Base-by-base conservation (phyloP, 2,329 filamentous ascomycete species). In the Blumeria graminis region DNA sequence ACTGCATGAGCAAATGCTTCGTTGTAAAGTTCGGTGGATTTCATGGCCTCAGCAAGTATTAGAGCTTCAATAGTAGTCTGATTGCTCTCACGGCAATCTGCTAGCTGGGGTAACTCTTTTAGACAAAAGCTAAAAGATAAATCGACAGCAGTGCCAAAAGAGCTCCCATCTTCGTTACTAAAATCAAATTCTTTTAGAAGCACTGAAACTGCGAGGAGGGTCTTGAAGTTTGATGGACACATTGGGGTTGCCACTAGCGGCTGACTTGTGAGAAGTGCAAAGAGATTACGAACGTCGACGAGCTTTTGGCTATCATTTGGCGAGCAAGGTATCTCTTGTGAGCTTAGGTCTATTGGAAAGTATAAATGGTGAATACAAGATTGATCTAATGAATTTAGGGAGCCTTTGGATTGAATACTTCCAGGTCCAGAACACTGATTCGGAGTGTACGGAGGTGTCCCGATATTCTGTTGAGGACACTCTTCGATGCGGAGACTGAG, bases 1-100 rank as follows among this genome's bases (percentile, higher is more conserved):
- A 86, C 87, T 0, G 82, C 87, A 67, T 96, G 92, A 5, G 88
- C 81, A 64, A 95, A 96, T 0, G 86, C 87, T 68, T 95, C 88
- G 58, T 86, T 86, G 69, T 94, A 96, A 1, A 98, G 75, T 7
- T 81, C 76, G 63, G 82, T 78, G 52, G 78, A 94, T 57, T 82
- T 81, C 80, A 96, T 85, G 39, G 78, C 78, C 69, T 98, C 90
- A 57, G 86, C 89, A 10, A 98, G 72, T n/a, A 96, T 76, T 51
- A 96, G 75, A 0, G 82, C 85, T 68, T 96, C 87, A 28, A 96
- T 74, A 0, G 86, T 94, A 73, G 92, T 93, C 65, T 94, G 87
- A 32, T 83, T 77, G 66, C 86, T 94, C 58, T 77, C 72, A 56
- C 88, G 76, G 51, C 94, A 82, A 68, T 96, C 90, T 3, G 79